These are phyloP conservation scores for Fusarium coicis DNA, from an alignment of 2,329 filamentous ascomycete genomes.

Conservation along the genomic window DNA sequence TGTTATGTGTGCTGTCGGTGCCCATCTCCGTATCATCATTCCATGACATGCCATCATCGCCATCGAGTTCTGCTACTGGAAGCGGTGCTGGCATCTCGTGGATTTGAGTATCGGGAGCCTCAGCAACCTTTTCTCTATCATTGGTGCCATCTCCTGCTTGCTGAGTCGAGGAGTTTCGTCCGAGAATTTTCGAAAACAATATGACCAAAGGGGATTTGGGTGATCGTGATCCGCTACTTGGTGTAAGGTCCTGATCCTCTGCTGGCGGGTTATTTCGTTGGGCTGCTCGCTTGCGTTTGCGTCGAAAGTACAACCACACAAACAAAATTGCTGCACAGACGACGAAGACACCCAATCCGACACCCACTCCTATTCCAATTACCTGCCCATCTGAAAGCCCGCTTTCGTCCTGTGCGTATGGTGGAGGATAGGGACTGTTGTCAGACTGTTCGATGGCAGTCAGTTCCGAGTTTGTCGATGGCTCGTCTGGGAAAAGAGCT, in stretches of 20 bases:
- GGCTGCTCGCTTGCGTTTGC: slow-evolving; percentile 46
- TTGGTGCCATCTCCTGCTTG: slow-evolving; percentile 34
- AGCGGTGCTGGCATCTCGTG: slow-evolving; percentile 62
- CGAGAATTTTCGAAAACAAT: slow-evolving; percentile 56
- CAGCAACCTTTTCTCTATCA: slow-evolving; percentile 41
- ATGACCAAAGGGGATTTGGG: slow-evolving; percentile 40
- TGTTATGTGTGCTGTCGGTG: slow-evolving; percentile 52
- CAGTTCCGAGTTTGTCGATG: slow-evolving; percentile 54
- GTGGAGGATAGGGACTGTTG: slow-evolving; percentile 60
- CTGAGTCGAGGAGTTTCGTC: slow-evolving; percentile 49
- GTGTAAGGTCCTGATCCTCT: slow-evolving; percentile 53
- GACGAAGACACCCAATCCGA: slow-evolving; percentile 53
- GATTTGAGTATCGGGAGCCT: slow-evolving; percentile 58
- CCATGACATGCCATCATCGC: slow-evolving; percentile 51
- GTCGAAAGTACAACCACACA: slow-evolving; percentile 49
- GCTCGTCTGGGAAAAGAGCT: slow-evolving; percentile 61
- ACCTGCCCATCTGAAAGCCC: slow-evolving; percentile 55
- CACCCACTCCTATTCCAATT: slow-evolving; percentile 59
- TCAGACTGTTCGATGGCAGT: slow-evolving; percentile 55
- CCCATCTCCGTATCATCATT: slow-evolving; percentile 55
- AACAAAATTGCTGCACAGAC: slow-evolving; percentile 43
- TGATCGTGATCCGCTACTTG: slow-evolving; percentile 45
- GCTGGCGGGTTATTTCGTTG: slow-evolving; percentile 32
- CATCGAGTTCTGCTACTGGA: slow-evolving; percentile 62
- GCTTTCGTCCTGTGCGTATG: slow-evolving; percentile 11